Evolutionary conservation across 306 rosid genomes (phyloP).

Genomic region (Prunus dulcis): DNA sequence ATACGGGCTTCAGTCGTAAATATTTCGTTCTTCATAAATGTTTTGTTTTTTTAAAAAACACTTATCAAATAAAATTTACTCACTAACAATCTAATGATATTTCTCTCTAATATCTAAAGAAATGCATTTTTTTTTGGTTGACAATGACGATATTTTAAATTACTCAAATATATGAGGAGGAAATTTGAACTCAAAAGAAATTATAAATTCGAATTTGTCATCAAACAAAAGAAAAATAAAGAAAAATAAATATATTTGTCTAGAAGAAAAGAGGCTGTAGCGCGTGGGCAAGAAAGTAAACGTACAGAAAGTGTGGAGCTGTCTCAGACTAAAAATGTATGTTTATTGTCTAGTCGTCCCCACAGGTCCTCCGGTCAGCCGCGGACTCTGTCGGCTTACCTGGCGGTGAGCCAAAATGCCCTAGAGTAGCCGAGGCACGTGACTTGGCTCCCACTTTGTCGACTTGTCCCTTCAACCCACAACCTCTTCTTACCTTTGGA

Average conservation of each 20-base stretch:
- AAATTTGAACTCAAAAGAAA: no score
- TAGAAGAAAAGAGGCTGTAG: not conserved
- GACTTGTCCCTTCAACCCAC: slow-evolving; percentile 12
- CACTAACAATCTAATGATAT: no score
- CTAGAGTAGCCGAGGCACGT: slow-evolving; percentile 8
- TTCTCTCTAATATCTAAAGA: no score
- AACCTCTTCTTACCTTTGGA: not conserved
- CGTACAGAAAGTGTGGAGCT: not conserved
- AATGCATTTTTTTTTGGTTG: no score
- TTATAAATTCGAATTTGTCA: no score
- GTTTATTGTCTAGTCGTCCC: slow-evolving; percentile 7
- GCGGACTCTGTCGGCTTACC: slow-evolving; percentile 32
- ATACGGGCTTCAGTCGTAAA: no score
- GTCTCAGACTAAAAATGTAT: not conserved
- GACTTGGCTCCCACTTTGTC: slow-evolving; percentile 32
- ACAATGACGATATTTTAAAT: no score
- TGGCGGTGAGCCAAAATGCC: slow-evolving; percentile 15
- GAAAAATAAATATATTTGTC: not conserved
- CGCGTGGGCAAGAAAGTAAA: not conserved
- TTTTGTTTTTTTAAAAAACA: no score
- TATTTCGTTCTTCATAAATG: no score
- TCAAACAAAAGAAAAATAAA: not conserved
- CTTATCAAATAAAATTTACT: no score
- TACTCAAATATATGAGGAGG: no score
- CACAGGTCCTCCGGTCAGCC: slow-evolving; percentile 13